Evolutionary conservation across 129 eudicot species (phyloP), one percentile per base, ranked within the genome.

Genomic region (Artemisia annua): DNA sequence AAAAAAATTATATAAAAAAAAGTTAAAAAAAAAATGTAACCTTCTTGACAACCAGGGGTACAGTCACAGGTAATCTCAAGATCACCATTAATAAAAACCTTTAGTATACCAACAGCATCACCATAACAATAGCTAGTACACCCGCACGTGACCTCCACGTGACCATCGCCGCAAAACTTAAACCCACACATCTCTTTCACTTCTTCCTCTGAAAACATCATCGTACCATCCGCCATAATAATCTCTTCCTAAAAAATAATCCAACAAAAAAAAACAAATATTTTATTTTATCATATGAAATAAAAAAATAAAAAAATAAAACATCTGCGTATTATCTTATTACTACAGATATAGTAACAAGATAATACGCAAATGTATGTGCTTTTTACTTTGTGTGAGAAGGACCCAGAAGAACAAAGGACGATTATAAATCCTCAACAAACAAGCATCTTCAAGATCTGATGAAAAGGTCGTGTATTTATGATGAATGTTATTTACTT

Each of bases 141-240:
- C 20, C 92, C 96, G 72, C 96, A 87, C 84, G 83, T 89, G 84
- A 89, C 89, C 66, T 83, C 89, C 72, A 89, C 90, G 82, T 80
- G 86, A 80, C 79, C 92, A 43, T 75, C 86, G 19, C 67, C 82
- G 52, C 76, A 52, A 17, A 63, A 63, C 67, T 79, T 82, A 44
- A 89, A 62, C 57, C 88, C 96, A 60, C 80, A 61, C 51, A 89
- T 86, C 75, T 86, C 96, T 48, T 80, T 79, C 69, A 80, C 81
- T 77, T 89, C 96, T n/a, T 82, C 92, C 43, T 89, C 92, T 16
- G 49, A 82, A 64, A 86, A 89, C 90, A 89, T 72, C 65, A 63
- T 2, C 16, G 66, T 66, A 28, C 74, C 88, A 57, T 35, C 75
- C 3, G 51, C 75, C 62, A 50, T 82, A 18, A 50, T 82, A 18